Base-by-base conservation (phyloP, 805 yeast species). In the Wickerhamomyces silvicola region DNA sequence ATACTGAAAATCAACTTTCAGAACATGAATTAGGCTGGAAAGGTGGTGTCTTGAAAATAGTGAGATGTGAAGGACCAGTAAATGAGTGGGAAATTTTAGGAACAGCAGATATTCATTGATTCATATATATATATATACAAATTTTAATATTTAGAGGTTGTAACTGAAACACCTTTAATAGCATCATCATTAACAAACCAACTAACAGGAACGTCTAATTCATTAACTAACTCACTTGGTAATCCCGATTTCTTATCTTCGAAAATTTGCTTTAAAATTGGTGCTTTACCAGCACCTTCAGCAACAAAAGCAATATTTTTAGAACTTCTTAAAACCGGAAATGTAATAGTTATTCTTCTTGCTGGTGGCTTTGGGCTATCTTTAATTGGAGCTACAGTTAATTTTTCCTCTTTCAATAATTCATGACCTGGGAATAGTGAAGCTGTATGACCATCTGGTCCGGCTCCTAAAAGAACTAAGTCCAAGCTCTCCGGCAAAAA, bases 361-460 rank as follows among this genome's bases (percentile, higher is more conserved):
- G 88, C 79, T 24, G 97, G 97, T 20, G 94, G 95, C 60, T 88
- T 88, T 56, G 96, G 96, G 9, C 94, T 82, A 55, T 87, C 90
- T 31, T 69, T 66, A 41, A 88, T 73, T 48, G 74, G 60, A 8
- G 88, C 75, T 36, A 87, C 78, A 25, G 59, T 56, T 38, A 66
- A 61, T 8, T 54, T 30, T 18, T 60, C 55, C 52, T 81, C 90
- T 22, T 68, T 42, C 35, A 87, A 65, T 47, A 85, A 66, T 38
- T 57, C 48, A 56, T 86, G 95, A 5, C 81, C 87, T 10, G 96
- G 96, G 72, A 87, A 87, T 41, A 87, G 65, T 1, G 96, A 87
- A 62, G 95, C 84, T 5, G 95, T 87, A 57, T 87, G 97, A 23
- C 96, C 97, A 51, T 87, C 97, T 22, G 96, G 96, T 7, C 97